Percentiles rank a stretch among this genome's conserved stretches.
phyloP scores from a whole-genome alignment of 2,329 filamentous ascomycete genomes.

The Calonectria ilicicola region DNA sequence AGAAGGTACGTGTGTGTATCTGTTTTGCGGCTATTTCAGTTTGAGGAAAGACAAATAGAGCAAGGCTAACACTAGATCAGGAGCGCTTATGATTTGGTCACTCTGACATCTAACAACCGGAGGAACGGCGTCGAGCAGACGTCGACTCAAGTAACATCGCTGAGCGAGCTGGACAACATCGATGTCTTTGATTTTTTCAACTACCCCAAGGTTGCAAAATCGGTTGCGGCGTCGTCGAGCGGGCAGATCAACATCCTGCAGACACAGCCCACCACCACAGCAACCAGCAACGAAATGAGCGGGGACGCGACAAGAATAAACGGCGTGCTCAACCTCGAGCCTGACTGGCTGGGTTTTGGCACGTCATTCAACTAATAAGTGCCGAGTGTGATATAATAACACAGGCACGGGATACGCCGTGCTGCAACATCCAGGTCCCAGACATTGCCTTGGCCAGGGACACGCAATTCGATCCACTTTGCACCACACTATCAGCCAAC shows the following conservation, averaged over 20 bases:
- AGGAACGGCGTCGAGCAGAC: conserved; percentile 53
- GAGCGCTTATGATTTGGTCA: conserved; percentile 54
- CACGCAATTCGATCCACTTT: conserved; percentile 21
- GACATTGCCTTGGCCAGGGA: not conserved
- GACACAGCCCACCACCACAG: conserved; percentile 26
- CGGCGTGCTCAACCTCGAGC: conserved; percentile 46
- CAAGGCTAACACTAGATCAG: conserved; percentile 38
- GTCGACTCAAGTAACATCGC: conserved; percentile 52
- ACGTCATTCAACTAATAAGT: conserved; percentile 11
- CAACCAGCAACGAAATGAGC: conserved; percentile 29
- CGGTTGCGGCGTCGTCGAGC: conserved; percentile 25
- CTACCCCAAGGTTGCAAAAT: conserved; percentile 49
- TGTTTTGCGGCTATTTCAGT: not conserved
- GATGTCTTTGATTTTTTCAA: conserved; percentile 61
- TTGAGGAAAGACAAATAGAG: too few species aligned
- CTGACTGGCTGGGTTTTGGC: conserved; percentile 46
- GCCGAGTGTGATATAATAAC: not conserved
- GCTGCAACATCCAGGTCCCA: not conserved
- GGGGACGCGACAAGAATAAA: conserved; percentile 35
- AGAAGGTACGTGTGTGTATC: conserved; percentile 47
- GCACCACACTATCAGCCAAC: conserved; percentile 10
- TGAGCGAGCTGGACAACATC: conserved; percentile 56
- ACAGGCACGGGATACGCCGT: not conserved
- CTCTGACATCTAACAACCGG: conserved; percentile 49
- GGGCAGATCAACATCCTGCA: conserved; percentile 42